These are phyloP conservation scores for Phialophora verrucosa DNA, from an alignment of 2,329 filamentous ascomycete genomes.

Conservation along the genomic window DNA sequence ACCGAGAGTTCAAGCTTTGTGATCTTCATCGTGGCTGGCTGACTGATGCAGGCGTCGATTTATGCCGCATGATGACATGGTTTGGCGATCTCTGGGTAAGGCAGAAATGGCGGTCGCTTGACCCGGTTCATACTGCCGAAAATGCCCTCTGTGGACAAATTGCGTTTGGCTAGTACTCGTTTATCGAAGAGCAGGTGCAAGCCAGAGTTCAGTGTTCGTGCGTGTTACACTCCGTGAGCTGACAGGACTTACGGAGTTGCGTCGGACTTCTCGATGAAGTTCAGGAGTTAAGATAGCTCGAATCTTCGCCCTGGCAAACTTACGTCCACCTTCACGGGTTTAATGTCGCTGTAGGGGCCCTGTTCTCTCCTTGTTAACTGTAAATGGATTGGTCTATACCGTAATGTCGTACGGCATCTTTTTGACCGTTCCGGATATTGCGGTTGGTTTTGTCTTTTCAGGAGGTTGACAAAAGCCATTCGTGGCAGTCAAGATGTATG, in stretches of 20 bases:
- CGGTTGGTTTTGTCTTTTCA: not conserved
- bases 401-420: not conserved
- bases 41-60: no score
- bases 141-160: not conserved
- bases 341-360: not conserved
- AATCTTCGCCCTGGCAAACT: not conserved
- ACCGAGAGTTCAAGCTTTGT: not conserved
- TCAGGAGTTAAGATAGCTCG: not conserved
- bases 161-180: not conserved
- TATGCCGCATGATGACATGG: not conserved
- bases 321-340: not conserved
- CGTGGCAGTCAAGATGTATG: not conserved
- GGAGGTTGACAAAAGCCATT: not conserved
- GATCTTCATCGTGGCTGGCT: not conserved
- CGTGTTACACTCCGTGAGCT: not conserved
- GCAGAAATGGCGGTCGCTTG: not conserved
- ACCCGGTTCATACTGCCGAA: not conserved
- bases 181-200: not conserved
- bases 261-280: not conserved
- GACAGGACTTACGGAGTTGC: not conserved
- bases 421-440: not conserved
- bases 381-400: not conserved
- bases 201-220: not conserved
- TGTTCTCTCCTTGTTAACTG: not conserved
- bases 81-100: not conserved